These are phyloP conservation scores for Diaporthe sp. DNA, from an alignment of 2,329 filamentous ascomycete species.

Conservation along the genomic window DNA sequence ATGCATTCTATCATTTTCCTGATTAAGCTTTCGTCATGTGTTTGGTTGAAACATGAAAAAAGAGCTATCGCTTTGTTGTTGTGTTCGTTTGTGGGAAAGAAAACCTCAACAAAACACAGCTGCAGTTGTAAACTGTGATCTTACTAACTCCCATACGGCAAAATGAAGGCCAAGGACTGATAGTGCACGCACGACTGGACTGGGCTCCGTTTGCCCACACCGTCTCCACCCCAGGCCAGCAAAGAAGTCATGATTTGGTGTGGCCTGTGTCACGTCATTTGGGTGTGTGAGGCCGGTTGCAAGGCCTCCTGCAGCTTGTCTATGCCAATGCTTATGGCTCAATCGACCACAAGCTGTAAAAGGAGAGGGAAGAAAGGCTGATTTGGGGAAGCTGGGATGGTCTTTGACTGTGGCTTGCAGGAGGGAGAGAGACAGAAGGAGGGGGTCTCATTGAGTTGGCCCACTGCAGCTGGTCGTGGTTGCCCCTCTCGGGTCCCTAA, in stretches of 20 bases:
- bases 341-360: not conserved
- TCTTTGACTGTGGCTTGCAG: not conserved
- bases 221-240: not conserved
- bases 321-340: not conserved
- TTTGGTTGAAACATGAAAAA: not conserved
- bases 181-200: not conserved
- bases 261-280: not conserved
- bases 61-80: not conserved
- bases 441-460: not conserved
- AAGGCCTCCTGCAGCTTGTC: slow-evolving; percentile 6
- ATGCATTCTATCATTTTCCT: not conserved
- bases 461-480: not conserved
- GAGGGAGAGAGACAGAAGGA: not conserved
- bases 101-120: not conserved
- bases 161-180: not conserved
- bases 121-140: not conserved
- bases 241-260: too few relatives aligned
- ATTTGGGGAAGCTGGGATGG: not conserved
- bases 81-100: not conserved
- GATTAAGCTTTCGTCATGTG: not conserved
- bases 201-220: not conserved
- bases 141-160: not conserved
- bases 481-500: not conserved
- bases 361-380: not conserved
- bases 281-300: not conserved